These are phyloP conservation scores for Penicillium capsulatum DNA, from an alignment of 2,329 filamentous ascomycete species.

Conservation along the genomic window DNA sequence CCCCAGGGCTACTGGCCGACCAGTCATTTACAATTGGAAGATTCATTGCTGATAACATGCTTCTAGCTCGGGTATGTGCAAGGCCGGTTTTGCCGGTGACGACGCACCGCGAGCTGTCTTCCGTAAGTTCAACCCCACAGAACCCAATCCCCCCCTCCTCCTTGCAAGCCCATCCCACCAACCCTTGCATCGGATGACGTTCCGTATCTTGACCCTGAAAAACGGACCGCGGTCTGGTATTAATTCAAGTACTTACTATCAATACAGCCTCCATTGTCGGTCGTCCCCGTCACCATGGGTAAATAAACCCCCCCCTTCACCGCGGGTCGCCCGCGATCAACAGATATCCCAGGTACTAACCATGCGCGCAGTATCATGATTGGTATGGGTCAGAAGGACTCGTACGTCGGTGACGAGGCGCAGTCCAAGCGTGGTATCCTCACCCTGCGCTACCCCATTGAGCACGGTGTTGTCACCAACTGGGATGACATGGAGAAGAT, in stretches of 20 bases:
- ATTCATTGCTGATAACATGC: constrained; percentile 26
- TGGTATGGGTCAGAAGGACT: constrained; percentile 99
- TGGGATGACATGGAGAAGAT: constrained; percentile 99
- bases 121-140: constrained; percentile 68
- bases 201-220: neutral
- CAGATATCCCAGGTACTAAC: constrained; percentile 11
- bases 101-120: constrained; percentile 99
- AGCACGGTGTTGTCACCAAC: constrained; percentile 99
- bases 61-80: constrained; percentile 98
- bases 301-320: constrained; percentile 47
- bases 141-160: constrained; percentile 17
- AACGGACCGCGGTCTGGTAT: no score
- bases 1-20: neutral
- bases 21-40: neutral
- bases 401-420: constrained; percentile 99
- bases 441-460: constrained; percentile 98
- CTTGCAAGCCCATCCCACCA: constrained; percentile 18
- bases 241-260: constrained; percentile 23
- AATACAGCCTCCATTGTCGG: constrained; percentile 92
- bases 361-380: constrained; percentile 87
- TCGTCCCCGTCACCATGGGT: constrained; percentile 99
- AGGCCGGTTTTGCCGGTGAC: constrained; percentile 99
- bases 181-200: constrained; percentile 26
- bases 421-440: constrained; percentile 99
- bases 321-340: constrained; percentile 2